phyloP scores from a whole-genome alignment of 805 yeast genomes.

The Debaryomyces castellii region DNA sequence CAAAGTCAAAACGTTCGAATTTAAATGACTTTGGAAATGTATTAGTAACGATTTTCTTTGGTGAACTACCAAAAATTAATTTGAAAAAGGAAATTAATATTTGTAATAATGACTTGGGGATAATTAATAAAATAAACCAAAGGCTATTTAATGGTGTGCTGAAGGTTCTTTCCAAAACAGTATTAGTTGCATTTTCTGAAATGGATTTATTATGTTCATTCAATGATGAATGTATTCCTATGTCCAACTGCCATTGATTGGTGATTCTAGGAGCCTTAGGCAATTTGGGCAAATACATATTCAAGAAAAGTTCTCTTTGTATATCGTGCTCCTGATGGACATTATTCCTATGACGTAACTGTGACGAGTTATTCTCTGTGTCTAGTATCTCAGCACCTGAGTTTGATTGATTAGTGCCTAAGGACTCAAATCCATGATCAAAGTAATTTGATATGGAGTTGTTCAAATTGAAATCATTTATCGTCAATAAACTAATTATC shows the following conservation, averaged over 20 bases:
- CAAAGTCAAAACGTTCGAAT: constrained; percentile 23
- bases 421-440: constrained; percentile 44
- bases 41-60: constrained; percentile 11
- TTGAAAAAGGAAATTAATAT: constrained; percentile 36
- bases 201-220: constrained; percentile 9
- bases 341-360: constrained; percentile 8
- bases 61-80: constrained; percentile 19
- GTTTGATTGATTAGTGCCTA: constrained; percentile 9
- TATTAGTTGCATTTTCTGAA: not conserved
- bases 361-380: constrained; percentile 19
- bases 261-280: constrained; percentile 41
- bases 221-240: constrained; percentile 38
- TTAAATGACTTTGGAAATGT: constrained; percentile 25
- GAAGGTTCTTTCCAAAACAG: no score
- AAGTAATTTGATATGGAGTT: constrained; percentile 60
- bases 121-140: constrained; percentile 50
- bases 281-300: constrained; percentile 32
- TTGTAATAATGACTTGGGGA: constrained; percentile 53
- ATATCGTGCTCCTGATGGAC: constrained; percentile 5
- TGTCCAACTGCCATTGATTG: constrained; percentile 41
- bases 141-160: constrained; percentile 37
- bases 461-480: constrained; percentile 62
- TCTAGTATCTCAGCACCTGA: constrained; percentile 13
- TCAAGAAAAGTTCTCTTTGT: constrained; percentile 14
- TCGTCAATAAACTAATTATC: constrained; percentile 45